Base-by-base conservation (phyloP, 2,329 filamentous ascomycete genomes). In the Stagonosporopsis rhizophila region DNA sequence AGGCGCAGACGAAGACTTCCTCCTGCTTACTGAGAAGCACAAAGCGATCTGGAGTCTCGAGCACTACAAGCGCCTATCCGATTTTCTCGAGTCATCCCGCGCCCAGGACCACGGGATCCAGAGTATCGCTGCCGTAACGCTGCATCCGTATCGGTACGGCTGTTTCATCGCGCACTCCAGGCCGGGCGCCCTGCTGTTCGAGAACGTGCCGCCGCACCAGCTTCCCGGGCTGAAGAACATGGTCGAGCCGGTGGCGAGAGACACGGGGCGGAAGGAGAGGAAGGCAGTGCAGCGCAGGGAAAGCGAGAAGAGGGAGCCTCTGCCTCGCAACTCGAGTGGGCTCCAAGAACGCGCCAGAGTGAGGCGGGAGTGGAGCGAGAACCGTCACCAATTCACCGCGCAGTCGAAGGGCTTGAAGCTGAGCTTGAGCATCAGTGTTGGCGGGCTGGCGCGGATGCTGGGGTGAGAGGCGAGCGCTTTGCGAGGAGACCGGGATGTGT, bases 71-170 rank as follows among this genome's bases (percentile, higher is more conserved):
- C 59, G 64, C 0, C 23, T 70, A 0, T 52, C 61, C 1, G 32
- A 54, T 2, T 56, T 71, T 44, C 28, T 76, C 1, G 61, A 71
- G 17, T 62, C 53, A 23, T 65, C 68, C 0, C 59, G 56, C 5
- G 53, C 52, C 0, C 60, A 68, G 37, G 41, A 59, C 4, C 34
- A 47, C 0, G 63, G 60, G 2, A 67, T 75, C 9, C 48, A 60
- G 0, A 61, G 70, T 3, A 52, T 74, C 4, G 51, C 61, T 2
- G 52, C 52, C 28, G 61, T 75, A 0, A 50, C 52, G 1, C 48
- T 76, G 15, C 71, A 76, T 56, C 37, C 70, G 1, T 67, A 76
- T 56, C 72, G 73, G 11, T 76, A 68, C 35, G 57, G 70, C 15
- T 60, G 63, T 30, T 75, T 71, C 34, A 40, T 76, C 9, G 60